These are phyloP conservation scores for Eimeria mitis DNA, from an alignment of 169 alveolate species.

Conservation along the genomic window DNA sequence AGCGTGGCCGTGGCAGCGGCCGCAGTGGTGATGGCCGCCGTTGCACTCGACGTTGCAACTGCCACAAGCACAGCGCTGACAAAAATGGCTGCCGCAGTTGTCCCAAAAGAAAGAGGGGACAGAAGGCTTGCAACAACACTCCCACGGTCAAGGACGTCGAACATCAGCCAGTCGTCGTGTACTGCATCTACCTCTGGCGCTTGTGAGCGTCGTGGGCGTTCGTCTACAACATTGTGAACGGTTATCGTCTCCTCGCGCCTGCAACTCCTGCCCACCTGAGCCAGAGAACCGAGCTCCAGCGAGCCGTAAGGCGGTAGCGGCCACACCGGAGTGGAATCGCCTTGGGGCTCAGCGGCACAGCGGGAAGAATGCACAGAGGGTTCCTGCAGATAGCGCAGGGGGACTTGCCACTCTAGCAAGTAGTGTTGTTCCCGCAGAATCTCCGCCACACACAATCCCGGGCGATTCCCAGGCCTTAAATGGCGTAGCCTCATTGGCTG, in stretches of 20 bases:
- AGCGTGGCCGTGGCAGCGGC: conserved; percentile 78
- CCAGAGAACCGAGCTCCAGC: conserved; percentile 2
- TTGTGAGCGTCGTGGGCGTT: conserved; percentile 5
- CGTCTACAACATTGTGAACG: conserved; percentile 21
- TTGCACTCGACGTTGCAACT: conserved; percentile 60
- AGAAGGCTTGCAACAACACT: conserved; percentile 55
- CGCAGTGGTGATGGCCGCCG: conserved; percentile 72
- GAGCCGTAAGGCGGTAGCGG: conserved; percentile 60
- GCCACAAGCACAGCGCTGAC: conserved; percentile 75
- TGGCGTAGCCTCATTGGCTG: conserved; percentile 70
- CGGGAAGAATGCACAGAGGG: conserved; percentile 25
- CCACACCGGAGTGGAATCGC: conserved; percentile 45
- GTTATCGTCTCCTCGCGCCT: conserved; percentile 24
- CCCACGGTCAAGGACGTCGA: conserved; percentile 64
- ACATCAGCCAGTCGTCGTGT: neutral
- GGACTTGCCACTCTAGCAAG: conserved; percentile 68
- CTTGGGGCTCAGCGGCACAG: neutral
- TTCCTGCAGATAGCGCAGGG: conserved; percentile 27
- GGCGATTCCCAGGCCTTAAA: conserved; percentile 38
- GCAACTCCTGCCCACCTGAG: conserved; percentile 22
- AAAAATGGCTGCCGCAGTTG: conserved; percentile 58
- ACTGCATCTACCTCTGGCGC: conserved; percentile 56
- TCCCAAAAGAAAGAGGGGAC: conserved; percentile 54
- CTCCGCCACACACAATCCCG: conserved; percentile 63
- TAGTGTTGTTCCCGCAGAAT: conserved; percentile 53